These are phyloP conservation scores for Xylaria sp. DNA, from an alignment of 2,329 filamentous ascomycete species.

Conservation along the genomic window DNA sequence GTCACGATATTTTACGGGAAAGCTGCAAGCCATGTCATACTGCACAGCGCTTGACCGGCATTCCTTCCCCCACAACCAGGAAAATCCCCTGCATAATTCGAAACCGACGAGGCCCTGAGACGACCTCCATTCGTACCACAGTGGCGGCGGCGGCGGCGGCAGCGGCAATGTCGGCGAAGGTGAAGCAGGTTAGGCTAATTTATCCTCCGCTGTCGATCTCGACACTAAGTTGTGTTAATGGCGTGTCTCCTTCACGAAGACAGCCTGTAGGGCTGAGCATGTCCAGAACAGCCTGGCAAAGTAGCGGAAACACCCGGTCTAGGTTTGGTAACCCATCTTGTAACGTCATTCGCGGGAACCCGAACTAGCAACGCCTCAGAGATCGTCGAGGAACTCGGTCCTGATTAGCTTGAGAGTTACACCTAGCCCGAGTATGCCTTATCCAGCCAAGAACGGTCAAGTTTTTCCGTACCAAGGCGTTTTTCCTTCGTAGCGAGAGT, in stretches of 20 bases:
- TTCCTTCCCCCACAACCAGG: constrained; percentile 30
- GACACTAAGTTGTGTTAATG: background rate
- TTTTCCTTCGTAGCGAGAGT: background rate
- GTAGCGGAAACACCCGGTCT: background rate
- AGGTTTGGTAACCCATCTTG: constrained; percentile 11
- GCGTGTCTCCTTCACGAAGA: background rate
- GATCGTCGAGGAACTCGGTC: constrained; percentile 11
- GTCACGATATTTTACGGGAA: constrained; percentile 1
- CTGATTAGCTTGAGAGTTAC: constrained; percentile 3
- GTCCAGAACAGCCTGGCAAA: constrained; percentile 4
- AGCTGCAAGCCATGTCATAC: constrained; percentile 9
- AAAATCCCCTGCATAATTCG: constrained; percentile 26
- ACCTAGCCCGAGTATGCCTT: constrained; percentile 28
- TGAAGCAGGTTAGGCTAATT: constrained; percentile 27
- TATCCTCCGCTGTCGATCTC: constrained; percentile 19
- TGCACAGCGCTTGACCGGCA: constrained; percentile 10
- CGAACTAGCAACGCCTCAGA: constrained; percentile 18
- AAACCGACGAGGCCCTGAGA: constrained; percentile 29
- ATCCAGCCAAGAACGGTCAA: constrained; percentile 6
- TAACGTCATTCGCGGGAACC: background rate
- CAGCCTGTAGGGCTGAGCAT: constrained; percentile 24
- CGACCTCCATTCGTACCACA: constrained; percentile 19
- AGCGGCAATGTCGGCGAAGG: constrained; percentile 10
- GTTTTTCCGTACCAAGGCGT: constrained; percentile 17
- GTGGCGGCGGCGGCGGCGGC: constrained; percentile 27